These are phyloP conservation scores for Conticribra guillardii DNA, from an alignment of 108 stramenopile species.

Conservation along the genomic window DNA sequence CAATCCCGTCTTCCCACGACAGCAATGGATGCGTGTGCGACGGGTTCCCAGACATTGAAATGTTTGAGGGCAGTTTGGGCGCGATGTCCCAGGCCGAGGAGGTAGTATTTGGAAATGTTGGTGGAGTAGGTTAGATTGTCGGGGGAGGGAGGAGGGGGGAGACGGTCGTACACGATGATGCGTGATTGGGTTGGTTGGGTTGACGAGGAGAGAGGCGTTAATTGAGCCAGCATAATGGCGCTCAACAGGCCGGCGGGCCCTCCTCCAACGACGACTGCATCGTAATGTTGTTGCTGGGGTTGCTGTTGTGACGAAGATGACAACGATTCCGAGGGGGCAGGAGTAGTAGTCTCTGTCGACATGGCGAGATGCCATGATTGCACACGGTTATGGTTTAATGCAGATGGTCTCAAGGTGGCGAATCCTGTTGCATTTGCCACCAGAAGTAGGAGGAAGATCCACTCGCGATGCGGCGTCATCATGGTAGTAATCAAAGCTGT, in stretches of 20 bases:
- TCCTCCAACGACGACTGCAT: constrained; percentile 38
- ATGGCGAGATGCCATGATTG: too few species aligned
- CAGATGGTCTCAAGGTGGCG: too few species aligned
- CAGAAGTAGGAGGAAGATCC: too few species aligned
- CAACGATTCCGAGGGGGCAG: too few species aligned
- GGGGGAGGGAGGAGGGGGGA: constrained; percentile 36
- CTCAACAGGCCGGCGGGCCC: constrained; percentile 44
- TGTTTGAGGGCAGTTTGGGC: constrained; percentile 59
- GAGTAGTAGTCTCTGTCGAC: too few species aligned
- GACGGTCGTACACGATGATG: constrained; percentile 47
- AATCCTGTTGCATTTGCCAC: too few species aligned
- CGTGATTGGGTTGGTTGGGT: constrained; percentile 1
- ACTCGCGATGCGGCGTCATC: too few species aligned
- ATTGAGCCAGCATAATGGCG: constrained; percentile 40
- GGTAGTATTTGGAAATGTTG: constrained; percentile 40
- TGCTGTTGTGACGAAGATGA: too few species aligned
- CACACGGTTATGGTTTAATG: too few species aligned
- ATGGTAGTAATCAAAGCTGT: too few species aligned
- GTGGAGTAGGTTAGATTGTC: constrained; percentile 25
- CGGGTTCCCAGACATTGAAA: constrained; percentile 48
- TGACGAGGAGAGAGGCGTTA: constrained; percentile 10
- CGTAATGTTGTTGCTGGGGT: too few species aligned
- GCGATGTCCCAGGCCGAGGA: constrained; percentile 60
- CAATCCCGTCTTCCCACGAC: constrained; percentile 64
- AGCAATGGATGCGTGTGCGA: constrained; percentile 37